These are phyloP conservation scores for Vigna angularis DNA, from an alignment of 306 rosid genomes.

Conservation along the genomic window DNA sequence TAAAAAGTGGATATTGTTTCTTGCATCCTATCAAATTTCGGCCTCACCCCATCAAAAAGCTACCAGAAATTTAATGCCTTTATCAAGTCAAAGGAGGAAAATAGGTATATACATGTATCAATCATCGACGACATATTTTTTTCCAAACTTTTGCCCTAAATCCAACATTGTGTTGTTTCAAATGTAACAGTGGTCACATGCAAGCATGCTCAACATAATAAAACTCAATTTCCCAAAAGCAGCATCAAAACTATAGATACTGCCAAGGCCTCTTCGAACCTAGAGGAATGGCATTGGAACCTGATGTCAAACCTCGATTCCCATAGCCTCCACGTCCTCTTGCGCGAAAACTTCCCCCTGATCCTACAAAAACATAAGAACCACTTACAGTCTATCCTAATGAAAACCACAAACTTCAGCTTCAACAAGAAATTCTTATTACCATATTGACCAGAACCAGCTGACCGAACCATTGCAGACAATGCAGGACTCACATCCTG, in stretches of 20 bases:
- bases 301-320: constrained; percentile 66
- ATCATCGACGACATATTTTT: constrained; percentile 26
- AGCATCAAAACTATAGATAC: constrained; percentile 17
- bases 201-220: not conserved
- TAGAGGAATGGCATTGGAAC: constrained; percentile 76
- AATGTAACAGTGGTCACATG: constrained; percentile 24
- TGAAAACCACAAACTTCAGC: not conserved
- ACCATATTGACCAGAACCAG: constrained; percentile 73
- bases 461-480: constrained; percentile 63
- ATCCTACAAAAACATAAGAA: constrained; percentile 50
- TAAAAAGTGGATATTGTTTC: no score
- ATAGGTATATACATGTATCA: constrained; percentile 10
- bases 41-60: no score
- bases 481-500: constrained; percentile 75
- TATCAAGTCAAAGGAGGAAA: not conserved
- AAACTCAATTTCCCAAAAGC: constrained; percentile 16
- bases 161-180: constrained; percentile 34
- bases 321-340: constrained; percentile 89
- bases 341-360: constrained; percentile 72
- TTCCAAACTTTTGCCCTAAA: constrained; percentile 35
- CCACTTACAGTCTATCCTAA: constrained; percentile 21
- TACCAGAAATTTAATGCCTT: not conserved
- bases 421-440: constrained; percentile 24
- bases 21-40: no score
- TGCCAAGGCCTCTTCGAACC: constrained; percentile 76